Base-by-base conservation (phyloP, 1,284 basidiomycete genomes). In the Apiotrichum laibachii region DNA sequence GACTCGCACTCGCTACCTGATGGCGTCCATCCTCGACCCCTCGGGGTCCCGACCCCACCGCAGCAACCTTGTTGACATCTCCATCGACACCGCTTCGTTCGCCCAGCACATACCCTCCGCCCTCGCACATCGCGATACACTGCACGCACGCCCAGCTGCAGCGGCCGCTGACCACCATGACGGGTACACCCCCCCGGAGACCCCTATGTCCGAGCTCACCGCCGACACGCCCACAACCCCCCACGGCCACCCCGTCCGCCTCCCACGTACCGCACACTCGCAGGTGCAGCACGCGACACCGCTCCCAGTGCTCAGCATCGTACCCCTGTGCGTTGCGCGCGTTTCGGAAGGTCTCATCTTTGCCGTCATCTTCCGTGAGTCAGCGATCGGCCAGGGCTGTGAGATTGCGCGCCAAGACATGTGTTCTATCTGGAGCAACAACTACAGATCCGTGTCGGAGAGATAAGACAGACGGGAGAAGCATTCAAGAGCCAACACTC, bases 301-400 rank as follows among this genome's bases (percentile, higher is more conserved):
- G 5, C 44, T 73, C 12, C 73, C 72, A 0, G 63, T 67, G 33
- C 19, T 58, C 18, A 64, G 66, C 56, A 56, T 75, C 21, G 33
- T 72, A 16, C 72, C 73, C 5, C 61, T 75, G 2, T 61, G 69
- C 12, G 33, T 72, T 5, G 60, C 68, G 42, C 53, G 73, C 19
- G 51, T 63, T 16, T 56, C 71, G 8, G 73, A 75, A 56, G 73
- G 72, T 2, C 48, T 73, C 51, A 72, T 68, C 18, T 73, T 58
- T 50, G 62, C 67, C 4, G 66, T 75, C 49, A 70, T 75, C 43
- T 71, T 73, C 46, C 73, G 60, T 61, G 44, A 19, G 60, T 50
- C 13, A 9, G 8, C 43, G 6, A 44, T 10, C 10, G 43, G 18
- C 2, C 18, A 21, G n/a, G 19, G 19, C 19, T n/a, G 35, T n/a